Evolutionary conservation across 257 asterid species (phyloP).

Genomic region (Primulina huaijiensis): DNA sequence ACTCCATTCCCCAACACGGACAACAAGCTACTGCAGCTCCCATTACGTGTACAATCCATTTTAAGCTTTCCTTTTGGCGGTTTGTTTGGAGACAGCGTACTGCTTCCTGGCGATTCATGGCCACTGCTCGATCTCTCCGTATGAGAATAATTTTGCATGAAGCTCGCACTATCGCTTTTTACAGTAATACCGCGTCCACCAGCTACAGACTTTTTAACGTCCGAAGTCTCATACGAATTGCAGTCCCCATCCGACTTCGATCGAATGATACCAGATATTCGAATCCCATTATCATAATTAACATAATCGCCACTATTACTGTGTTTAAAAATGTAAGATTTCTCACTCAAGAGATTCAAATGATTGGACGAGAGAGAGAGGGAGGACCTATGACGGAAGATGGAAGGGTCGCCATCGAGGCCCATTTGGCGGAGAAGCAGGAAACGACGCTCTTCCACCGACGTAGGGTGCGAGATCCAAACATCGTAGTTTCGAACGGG

Average conservation of each 20-base stretch:
- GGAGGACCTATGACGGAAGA: conserved; percentile 60
- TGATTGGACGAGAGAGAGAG: conserved; percentile 43
- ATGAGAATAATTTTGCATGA: too few relatives aligned
- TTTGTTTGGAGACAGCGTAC: conserved; percentile 37
- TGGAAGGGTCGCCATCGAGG: conserved; percentile 66
- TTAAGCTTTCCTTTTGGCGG: conserved; percentile 44
- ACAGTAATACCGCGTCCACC: conserved; percentile 24
- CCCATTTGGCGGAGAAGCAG: conserved; percentile 76
- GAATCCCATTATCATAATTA: conserved; percentile 15
- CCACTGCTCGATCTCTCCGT: neutral
- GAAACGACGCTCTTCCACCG: conserved; percentile 82
- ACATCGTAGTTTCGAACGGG: conserved; percentile 66
- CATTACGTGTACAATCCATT: conserved; percentile 28
- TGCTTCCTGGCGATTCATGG: conserved; percentile 26
- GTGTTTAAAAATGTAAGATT: conserved; percentile 9
- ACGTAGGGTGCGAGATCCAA: conserved; percentile 82
- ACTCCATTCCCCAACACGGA: conserved; percentile 16
- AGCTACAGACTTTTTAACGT: neutral
- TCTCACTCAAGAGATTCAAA: conserved; percentile 28
- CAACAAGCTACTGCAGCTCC: conserved; percentile 16
- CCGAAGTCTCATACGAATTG: conserved; percentile 24
- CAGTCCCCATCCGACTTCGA: conserved; percentile 61
- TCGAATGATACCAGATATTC: conserved; percentile 41
- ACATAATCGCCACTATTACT: conserved; percentile 18
- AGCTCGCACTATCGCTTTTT: conserved; percentile 22